Conservation (phyloP, 805 yeast species). For the Kuraishia piskuri region DNA sequence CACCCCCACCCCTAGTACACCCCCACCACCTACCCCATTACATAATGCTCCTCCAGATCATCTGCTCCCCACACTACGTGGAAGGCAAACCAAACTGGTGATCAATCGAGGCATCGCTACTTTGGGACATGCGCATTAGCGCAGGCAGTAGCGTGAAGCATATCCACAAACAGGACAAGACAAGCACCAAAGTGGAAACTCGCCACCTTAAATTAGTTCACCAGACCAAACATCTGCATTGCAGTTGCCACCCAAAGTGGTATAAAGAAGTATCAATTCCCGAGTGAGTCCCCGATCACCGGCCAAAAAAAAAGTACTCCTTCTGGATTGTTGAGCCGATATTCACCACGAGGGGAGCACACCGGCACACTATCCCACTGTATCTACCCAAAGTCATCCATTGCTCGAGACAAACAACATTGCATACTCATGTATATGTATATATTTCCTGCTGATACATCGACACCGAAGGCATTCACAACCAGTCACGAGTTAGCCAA, state of each 20-base stretch:
- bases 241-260: background rate
- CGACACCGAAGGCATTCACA: too few species aligned
- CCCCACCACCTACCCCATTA: background rate
- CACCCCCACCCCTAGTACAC: background rate
- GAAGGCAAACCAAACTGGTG: background rate
- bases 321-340: background rate
- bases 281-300: background rate
- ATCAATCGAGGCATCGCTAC: background rate
- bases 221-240: background rate
- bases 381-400: too few species aligned
- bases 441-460: too few species aligned
- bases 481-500: too few species aligned
- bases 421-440: too few species aligned
- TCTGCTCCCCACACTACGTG: background rate
- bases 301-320: background rate
- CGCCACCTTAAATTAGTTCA: background rate
- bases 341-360: too few species aligned
- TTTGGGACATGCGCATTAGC: background rate
- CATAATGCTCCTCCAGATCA: background rate
- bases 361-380: too few species aligned
- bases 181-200: background rate
- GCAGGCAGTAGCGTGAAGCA: background rate
- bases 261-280: background rate
- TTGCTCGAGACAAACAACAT: too few species aligned
- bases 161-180: background rate